A percentile compares a stretch with the other conserved stretches of the same genome.
Evolutionary conservation across 345 rosid genomes (phyloP).

Genomic region (Toxicodendron radicans): DNA sequence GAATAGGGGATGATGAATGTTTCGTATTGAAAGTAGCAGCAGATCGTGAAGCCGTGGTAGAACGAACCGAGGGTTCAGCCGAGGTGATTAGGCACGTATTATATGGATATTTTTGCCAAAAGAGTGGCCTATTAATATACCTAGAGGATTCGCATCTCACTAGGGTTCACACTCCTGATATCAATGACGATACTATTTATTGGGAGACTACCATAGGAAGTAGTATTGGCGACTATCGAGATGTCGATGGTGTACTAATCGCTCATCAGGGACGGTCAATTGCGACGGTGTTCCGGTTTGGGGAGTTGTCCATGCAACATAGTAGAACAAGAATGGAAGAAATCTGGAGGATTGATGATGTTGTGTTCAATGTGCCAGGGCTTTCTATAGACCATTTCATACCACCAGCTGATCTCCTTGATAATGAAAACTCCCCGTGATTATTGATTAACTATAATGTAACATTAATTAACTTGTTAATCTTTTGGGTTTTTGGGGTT

Average conservation of each 20-base stretch:
- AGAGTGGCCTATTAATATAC: conserved; percentile 78
- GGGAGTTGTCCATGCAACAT: conserved; percentile 68
- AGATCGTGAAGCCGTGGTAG: conserved; percentile 67
- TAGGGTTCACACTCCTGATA: conserved; percentile 62
- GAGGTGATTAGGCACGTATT: conserved; percentile 87
- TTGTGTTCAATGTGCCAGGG: conserved; percentile 84
- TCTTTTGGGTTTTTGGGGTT: background rate
- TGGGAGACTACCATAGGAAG: conserved; percentile 97
- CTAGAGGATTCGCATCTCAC: conserved; percentile 90
- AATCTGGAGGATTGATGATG: conserved; percentile 88
- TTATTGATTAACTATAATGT: conserved; percentile 1
- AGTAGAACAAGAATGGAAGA: conserved; percentile 90
- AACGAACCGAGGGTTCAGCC: conserved; percentile 84
- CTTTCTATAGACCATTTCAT: conserved; percentile 84
- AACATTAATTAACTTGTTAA: conserved; percentile 1
- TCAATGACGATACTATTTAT: conserved; percentile 47
- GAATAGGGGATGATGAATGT: conserved; percentile 81
- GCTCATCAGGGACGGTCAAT: conserved; percentile 88
- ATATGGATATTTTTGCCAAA: conserved; percentile 94
- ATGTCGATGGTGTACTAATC: conserved; percentile 73
- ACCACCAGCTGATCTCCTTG: conserved; percentile 86
- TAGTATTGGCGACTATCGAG: conserved; percentile 79
- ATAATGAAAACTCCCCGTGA: conserved; percentile 31
- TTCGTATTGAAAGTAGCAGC: conserved; percentile 89
- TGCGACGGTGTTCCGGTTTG: conserved; percentile 85